Evolutionary conservation across 202 grass and related monocot species (phyloP).

Genomic region (Alloteropsis angusta): DNA sequence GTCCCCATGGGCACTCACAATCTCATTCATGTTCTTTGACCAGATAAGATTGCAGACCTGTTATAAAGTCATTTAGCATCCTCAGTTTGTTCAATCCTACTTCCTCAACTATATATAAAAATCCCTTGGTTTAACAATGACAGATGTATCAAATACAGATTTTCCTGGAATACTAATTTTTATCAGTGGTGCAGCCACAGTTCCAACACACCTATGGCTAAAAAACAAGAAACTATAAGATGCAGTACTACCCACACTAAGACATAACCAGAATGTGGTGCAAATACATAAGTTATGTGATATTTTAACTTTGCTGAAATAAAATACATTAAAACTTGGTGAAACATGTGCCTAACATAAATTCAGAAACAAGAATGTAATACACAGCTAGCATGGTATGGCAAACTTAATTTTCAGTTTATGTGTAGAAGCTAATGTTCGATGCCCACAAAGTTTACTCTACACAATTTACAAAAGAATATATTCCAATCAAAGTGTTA

Average conservation of each 20-base stretch:
- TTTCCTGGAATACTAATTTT: not conserved
- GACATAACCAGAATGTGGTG: too few species aligned
- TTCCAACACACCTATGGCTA: not conserved
- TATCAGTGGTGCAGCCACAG: not conserved
- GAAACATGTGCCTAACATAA: not conserved
- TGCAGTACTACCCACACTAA: too few species aligned
- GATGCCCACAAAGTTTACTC: not conserved
- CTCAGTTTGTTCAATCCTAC: not conserved
- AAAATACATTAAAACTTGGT: not conserved
- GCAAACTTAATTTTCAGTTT: not conserved
- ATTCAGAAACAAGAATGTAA: not conserved
- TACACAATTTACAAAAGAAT: not conserved
- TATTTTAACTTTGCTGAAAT: not conserved
- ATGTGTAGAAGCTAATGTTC: not conserved
- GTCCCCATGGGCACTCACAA: not conserved
- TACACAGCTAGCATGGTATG: not conserved
- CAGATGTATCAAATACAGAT: not conserved
- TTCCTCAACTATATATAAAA: not conserved
- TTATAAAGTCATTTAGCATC: not conserved
- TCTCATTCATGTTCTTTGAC: constrained; percentile 79
- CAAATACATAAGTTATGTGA: not conserved
- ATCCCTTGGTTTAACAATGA: not conserved
- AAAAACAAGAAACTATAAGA: not conserved
- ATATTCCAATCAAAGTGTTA: not conserved
- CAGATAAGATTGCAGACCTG: constrained; percentile 21